These are phyloP conservation scores for Pseudonitzschia pungens DNA, from an alignment of 108 stramenopile genomes.

Conservation along the genomic window DNA sequence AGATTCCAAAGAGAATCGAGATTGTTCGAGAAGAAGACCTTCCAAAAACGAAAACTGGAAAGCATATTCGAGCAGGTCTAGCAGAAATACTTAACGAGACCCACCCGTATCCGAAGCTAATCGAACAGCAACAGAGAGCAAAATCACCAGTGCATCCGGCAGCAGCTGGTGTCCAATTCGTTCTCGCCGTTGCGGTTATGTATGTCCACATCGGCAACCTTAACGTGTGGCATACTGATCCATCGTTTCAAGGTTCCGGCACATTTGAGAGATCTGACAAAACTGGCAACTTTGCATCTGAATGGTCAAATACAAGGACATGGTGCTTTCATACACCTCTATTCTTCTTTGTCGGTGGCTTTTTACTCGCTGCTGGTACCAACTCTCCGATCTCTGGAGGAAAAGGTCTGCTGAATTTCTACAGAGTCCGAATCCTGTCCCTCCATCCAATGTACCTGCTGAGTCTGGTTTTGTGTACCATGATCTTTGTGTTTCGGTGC, in stretches of 20 bases:
- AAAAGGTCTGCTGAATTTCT: not conserved
- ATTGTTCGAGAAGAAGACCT: conserved; percentile 13
- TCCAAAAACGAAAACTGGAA: conserved; percentile 12
- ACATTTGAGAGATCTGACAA: not conserved
- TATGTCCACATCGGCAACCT: conserved; percentile 18
- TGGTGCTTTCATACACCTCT: conserved; percentile 12
- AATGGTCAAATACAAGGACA: not conserved
- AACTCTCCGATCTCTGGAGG: not conserved
- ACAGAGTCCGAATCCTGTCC: not conserved
- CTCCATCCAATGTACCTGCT: conserved; percentile 22
- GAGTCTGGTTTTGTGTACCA: not conserved
- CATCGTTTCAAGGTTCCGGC: not conserved
- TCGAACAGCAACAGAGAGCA: no score
- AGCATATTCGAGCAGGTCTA: conserved; percentile 16
- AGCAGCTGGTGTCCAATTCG: conserved; percentile 7
- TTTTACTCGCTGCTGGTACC: conserved; percentile 1
- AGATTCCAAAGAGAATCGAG: conserved; percentile 6
- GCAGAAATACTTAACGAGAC: not conserved
- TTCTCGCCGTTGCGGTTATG: conserved; percentile 21
- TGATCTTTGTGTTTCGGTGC: not conserved
- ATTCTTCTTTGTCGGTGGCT: conserved; percentile 21
- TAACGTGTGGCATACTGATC: not conserved
- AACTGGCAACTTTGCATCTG: not conserved
- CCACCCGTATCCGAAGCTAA: not conserved
- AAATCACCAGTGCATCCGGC: not conserved